Base-by-base conservation (phyloP, 139 green algal species). In the Microglena sp. region DNA sequence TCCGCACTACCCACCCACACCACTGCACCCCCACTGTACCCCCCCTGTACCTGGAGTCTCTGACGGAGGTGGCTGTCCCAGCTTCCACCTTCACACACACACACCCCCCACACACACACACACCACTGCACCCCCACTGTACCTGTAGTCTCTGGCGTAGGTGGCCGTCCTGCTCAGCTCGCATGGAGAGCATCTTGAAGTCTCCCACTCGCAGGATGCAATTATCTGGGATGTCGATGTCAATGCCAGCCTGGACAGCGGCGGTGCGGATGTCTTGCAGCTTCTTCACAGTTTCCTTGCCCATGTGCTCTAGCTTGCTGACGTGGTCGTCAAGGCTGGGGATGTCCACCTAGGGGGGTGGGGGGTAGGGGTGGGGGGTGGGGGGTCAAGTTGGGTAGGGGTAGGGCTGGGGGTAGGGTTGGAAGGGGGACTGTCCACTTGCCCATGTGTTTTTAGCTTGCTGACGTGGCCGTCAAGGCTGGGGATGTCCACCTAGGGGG, bases 291-390 rank as follows among this genome's bases (percentile, higher is more conserved):
- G 89, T 94, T 63, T 95, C 89, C 61, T 89, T 89, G 56, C 89
- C 89, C 89, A 95, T 95, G 75, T 95, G 89, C 73, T 94, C 85
- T 69, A 95, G 75, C 75, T 94, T 94, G 61, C 45, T 75, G 6
- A 95, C 81, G 45, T 88, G 85, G 68, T 95, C 89, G 62, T 93
- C 86, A 61, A 93, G 79, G 27, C 80, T 84, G 29, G 89, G 89
- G 45, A 95, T 93, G 35, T 95, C 89, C 44, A 87, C 74, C 67
- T 86, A 69, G 22, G 40, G 53, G 43, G 55, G 35, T 11, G 40
- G 40, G 40, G n/a, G n/a, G n/a, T n/a, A n/a, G n/a, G n/a, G n/a
- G n/a, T n/a, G n/a, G n/a, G n/a, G n/a, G n/a, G n/a, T n/a, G n/a
- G n/a, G n/a, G n/a, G n/a, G n/a, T n/a, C n/a, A n/a, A n/a, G n/a